A percentile compares a stretch with the other conserved stretches of the same genome.
These are phyloP conservation scores for Aspergillus hiratsukae DNA, from an alignment of 2,329 filamentous ascomycete genomes.

Conservation along the genomic window DNA sequence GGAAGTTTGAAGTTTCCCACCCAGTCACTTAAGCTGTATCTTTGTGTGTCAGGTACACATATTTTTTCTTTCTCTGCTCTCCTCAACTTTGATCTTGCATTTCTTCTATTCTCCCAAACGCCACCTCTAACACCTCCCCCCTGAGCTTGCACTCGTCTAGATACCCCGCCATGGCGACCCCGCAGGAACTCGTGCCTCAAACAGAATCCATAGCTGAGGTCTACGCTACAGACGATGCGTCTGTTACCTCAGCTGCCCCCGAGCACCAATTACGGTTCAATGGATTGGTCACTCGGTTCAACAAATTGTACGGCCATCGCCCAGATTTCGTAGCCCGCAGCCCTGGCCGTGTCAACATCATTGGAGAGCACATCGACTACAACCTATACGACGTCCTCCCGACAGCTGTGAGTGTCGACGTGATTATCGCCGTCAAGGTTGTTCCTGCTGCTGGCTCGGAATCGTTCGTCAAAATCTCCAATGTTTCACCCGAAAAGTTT, in stretches of 20 bases:
- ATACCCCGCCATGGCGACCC: constrained; percentile 35
- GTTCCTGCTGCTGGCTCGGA: constrained; percentile 41
- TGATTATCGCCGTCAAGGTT: constrained; percentile 72
- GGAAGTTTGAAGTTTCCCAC: not conserved
- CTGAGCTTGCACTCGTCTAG: not conserved
- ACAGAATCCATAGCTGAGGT: constrained; percentile 73
- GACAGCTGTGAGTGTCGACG: constrained; percentile 90
- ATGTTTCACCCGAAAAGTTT: constrained; percentile 73
- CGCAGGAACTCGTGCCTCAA: constrained; percentile 60
- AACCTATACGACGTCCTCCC: constrained; percentile 93
- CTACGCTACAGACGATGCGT: constrained; percentile 74
- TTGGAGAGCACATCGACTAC: constrained; percentile 99
- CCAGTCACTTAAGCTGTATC: not conserved
- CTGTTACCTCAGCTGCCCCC: constrained; percentile 64
- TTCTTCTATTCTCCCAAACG: not conserved
- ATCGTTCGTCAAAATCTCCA: constrained; percentile 70
- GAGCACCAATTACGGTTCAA: constrained; percentile 72
- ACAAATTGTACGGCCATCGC: constrained; percentile 61
- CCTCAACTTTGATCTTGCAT: constrained; percentile 4
- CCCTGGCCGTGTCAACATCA: constrained; percentile 94
- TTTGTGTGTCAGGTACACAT: not conserved
- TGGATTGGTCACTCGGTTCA: constrained; percentile 66
- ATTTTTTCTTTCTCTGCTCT: not conserved
- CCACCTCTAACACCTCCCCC: not conserved
- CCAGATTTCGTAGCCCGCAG: constrained; percentile 83